These are phyloP conservation scores for Emericellopsis cladophorae DNA, from an alignment of 2,329 filamentous ascomycete species.

Conservation along the genomic window DNA sequence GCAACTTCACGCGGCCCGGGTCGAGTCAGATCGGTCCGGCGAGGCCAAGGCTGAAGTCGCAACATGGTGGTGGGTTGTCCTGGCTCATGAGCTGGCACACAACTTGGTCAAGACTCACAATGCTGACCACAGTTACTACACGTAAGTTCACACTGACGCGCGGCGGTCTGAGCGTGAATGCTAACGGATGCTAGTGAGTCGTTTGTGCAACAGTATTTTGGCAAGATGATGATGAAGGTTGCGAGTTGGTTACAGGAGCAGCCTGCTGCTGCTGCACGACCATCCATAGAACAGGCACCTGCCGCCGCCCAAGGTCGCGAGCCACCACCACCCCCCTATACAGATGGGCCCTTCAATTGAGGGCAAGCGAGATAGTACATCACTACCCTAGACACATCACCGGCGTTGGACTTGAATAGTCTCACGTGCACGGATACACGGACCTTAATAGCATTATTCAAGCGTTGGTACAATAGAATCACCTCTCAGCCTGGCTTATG, in stretches of 20 bases:
- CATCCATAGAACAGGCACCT: not conserved
- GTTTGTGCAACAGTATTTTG: constrained; percentile 67
- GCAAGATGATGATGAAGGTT: constrained; percentile 50
- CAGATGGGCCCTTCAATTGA: not conserved
- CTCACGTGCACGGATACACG: too few relatives aligned
- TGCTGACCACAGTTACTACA: constrained; percentile 72
- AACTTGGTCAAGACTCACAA: constrained; percentile 75
- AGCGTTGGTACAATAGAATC: too few relatives aligned
- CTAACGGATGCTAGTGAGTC: constrained; percentile 42
- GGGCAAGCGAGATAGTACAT: too few relatives aligned
- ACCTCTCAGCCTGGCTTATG: too few relatives aligned
- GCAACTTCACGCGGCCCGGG: constrained; percentile 54
- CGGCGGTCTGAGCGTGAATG: not conserved
- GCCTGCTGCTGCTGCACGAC: not conserved
- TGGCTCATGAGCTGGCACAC: constrained; percentile 92
- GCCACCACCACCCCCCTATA: not conserved
- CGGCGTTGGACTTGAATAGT: too few relatives aligned
- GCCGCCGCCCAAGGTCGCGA: not conserved
- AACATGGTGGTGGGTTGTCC: constrained; percentile 88
- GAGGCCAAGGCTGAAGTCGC: constrained; percentile 53
- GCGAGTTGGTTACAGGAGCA: constrained; percentile 17
- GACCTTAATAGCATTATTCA: too few relatives aligned
- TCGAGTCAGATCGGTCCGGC: constrained; percentile 18
- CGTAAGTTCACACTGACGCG: constrained; percentile 28
- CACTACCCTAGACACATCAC: too few relatives aligned